These are phyloP conservation scores for Globisporangium heterothallicum DNA, from an alignment of 352 stramenopile genomes.

Conservation along the genomic window DNA sequence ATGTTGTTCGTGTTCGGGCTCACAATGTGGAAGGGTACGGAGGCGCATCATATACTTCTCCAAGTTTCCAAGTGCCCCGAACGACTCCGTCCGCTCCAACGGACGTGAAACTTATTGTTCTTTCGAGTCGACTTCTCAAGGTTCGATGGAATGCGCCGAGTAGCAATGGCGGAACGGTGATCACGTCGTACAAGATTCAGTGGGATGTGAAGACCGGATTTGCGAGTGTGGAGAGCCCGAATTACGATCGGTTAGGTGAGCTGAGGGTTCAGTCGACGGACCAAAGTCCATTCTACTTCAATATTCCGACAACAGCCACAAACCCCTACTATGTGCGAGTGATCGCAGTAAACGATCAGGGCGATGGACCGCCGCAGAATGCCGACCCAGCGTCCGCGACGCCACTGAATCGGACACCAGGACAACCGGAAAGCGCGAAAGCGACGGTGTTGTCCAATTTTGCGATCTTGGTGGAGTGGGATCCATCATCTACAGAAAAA, in stretches of 20 bases:
- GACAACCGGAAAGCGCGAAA: conserved; percentile 45
- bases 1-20: conserved; percentile 55
- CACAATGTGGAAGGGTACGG: conserved; percentile 64
- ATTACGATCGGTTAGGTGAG: conserved; percentile 52
- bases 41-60: conserved; percentile 34
- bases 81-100: conserved; percentile 32
- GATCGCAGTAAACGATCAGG: conserved; percentile 89
- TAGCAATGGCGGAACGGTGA: conserved; percentile 57
- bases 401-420: conserved; percentile 71
- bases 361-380: conserved; percentile 39
- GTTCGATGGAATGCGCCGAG: conserved; percentile 58
- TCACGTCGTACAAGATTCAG: conserved; percentile 90
- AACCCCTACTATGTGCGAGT: conserved; percentile 88
- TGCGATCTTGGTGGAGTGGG: conserved; percentile 91
- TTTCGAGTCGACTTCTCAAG: conserved; percentile 77
- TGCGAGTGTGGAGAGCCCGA: conserved; percentile 59
- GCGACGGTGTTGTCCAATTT: conserved; percentile 83
- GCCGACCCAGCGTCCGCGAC: conserved; percentile 46
- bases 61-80: conserved; percentile 49
- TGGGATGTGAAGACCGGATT: conserved; percentile 86
- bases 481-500: conserved; percentile 72
- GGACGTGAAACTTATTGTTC: conserved; percentile 36
- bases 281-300: conserved; percentile 84
- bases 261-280: conserved; percentile 35
- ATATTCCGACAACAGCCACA: conserved; percentile 70